A percentile compares a stretch with the other conserved stretches of the same genome.
phyloP scores from a whole-genome alignment of 768 basidiomycete species.

The Boletus sensibilis region DNA sequence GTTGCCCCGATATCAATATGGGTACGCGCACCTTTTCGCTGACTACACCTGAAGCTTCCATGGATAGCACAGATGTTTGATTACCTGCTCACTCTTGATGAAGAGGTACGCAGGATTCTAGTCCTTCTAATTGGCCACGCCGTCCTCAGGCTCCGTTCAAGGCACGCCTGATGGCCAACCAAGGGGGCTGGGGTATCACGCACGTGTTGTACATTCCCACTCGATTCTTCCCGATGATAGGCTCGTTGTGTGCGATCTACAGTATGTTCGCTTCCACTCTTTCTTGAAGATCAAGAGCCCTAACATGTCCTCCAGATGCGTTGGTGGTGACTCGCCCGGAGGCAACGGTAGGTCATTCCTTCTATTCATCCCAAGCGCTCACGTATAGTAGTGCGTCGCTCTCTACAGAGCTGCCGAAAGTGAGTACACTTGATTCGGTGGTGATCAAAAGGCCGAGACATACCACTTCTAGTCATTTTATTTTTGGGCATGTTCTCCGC shows the following conservation, averaged over 20 bases:
- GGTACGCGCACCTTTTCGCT: neutral
- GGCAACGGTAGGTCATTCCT: neutral
- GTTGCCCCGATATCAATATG: slow-evolving; percentile 13
- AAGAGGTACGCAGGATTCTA: slow-evolving; percentile 5
- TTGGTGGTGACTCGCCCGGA: neutral
- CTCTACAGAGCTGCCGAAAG: slow-evolving; percentile 10
- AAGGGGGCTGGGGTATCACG: slow-evolving; percentile 8
- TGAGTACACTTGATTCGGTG: neutral
- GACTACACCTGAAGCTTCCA: neutral
- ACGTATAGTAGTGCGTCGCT: slow-evolving; percentile 1
- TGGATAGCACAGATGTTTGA: slow-evolving; percentile 2
- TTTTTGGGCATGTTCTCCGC: slow-evolving; percentile 6
- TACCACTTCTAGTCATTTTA: neutral
- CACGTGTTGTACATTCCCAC: slow-evolving; percentile 10
- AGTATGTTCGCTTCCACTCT: neutral
- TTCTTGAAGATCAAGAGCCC: neutral
- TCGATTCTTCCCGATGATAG: slow-evolving; percentile 10
- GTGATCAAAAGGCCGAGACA: neutral
- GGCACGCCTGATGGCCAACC: slow-evolving; percentile 3
- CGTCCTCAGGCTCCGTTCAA: neutral
- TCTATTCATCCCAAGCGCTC: neutral
- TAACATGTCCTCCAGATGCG: neutral
- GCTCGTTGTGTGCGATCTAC: slow-evolving; percentile 3
- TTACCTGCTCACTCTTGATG: slow-evolving; percentile 11
- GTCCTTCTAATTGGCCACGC: too few relatives aligned